Evolutionary conservation across 2,329 filamentous ascomycete species (phyloP).

Genomic region (Colletotrichum tamarilloi): DNA sequence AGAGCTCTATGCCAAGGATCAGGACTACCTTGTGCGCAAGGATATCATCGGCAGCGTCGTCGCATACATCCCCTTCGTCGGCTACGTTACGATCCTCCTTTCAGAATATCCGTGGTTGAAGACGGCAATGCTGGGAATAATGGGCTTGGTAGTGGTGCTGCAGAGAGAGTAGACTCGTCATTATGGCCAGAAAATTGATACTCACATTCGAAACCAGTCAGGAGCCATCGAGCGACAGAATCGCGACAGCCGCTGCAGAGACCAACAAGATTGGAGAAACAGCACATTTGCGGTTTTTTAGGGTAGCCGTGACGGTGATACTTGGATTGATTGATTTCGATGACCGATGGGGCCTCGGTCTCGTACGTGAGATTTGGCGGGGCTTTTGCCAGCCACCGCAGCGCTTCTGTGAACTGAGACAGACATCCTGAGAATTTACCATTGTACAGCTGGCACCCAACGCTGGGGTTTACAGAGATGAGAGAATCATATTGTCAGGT

Average conservation of each 20-base stretch:
- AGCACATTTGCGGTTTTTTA: background rate
- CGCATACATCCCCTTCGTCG: conserved; percentile 92
- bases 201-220: background rate
- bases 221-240: background rate
- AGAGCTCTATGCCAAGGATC: conserved; percentile 77
- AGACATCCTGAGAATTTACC: background rate
- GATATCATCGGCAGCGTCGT: conserved; percentile 95
- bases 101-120: conserved; percentile 98
- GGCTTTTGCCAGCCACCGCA: background rate
- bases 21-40: conserved; percentile 86
- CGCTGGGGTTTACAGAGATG: background rate
- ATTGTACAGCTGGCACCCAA: background rate
- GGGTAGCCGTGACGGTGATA: background rate
- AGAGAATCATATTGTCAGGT: background rate
- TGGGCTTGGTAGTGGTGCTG: conserved; percentile 93
- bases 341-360: background rate
- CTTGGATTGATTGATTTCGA: background rate
- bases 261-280: background rate
- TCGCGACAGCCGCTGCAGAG: background rate
- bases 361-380: background rate
- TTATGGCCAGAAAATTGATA: background rate
- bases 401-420: background rate
- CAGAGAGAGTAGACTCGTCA: conserved; percentile 77
- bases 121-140: conserved; percentile 91
- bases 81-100: conserved; percentile 95